Evolutionary conservation across 352 stramenopile genomes (phyloP).

Genomic region (Globisporangium orthogonon): DNA sequence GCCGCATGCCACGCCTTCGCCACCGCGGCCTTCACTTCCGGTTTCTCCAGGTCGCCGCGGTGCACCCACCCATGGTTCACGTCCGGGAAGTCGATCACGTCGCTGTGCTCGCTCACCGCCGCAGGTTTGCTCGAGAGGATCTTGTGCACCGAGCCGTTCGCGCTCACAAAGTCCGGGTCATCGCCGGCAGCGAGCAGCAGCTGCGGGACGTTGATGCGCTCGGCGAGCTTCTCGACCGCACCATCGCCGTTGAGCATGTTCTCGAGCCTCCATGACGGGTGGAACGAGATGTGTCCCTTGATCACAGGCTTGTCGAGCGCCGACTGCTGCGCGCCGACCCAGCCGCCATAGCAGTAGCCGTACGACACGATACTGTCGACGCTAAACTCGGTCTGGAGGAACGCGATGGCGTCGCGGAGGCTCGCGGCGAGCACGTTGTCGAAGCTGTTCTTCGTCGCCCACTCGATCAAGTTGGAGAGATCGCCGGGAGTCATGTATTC

Average conservation of each 20-base stretch:
- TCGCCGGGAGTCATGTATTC: constrained; percentile 19
- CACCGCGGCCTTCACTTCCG: constrained; percentile 23
- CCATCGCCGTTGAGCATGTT: constrained; percentile 21
- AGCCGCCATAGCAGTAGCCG: constrained; percentile 25
- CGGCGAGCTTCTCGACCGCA: constrained; percentile 30
- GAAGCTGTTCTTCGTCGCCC: constrained; percentile 16
- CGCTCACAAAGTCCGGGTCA: constrained; percentile 29
- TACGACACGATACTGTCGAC: constrained; percentile 13
- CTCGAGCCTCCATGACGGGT: constrained; percentile 28
- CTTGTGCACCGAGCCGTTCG: constrained; percentile 30
- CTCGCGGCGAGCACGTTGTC: constrained; percentile 11
- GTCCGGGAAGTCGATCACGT: constrained; percentile 36
- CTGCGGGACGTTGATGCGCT: constrained; percentile 31
- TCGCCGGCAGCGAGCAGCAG: constrained; percentile 36
- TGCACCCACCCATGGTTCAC: constrained; percentile 55
- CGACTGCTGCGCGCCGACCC: constrained; percentile 17
- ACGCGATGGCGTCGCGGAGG: constrained; percentile 21
- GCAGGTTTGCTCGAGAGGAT: constrained; percentile 18
- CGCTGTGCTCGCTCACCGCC: constrained; percentile 10
- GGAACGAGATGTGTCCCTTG: constrained; percentile 20
- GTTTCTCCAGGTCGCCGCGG: constrained; percentile 40
- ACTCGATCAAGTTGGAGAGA: constrained; percentile 7
- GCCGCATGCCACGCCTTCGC: constrained; percentile 34
- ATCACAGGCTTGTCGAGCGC: constrained; percentile 16
- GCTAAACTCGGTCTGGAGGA: constrained; percentile 21